These are phyloP conservation scores for Hortaea werneckii DNA, from an alignment of 2,329 filamentous ascomycete species.

Conservation along the genomic window DNA sequence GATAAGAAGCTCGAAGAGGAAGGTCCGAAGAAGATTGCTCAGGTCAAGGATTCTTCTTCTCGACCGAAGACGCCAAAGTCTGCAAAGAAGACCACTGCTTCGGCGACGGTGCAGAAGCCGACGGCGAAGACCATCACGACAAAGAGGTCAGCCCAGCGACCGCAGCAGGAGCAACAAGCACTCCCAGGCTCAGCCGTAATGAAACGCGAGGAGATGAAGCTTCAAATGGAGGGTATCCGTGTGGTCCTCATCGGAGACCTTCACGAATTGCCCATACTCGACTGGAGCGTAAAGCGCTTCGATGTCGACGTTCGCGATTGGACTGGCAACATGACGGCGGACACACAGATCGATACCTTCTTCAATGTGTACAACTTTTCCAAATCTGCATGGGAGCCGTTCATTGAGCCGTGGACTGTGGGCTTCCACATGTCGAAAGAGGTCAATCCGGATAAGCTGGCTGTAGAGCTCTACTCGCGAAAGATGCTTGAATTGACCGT, in stretches of 20 bases:
- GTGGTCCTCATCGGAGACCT: constrained; percentile 91
- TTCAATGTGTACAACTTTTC: constrained; percentile 98
- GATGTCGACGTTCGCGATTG: constrained; percentile 78
- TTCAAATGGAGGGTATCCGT: constrained; percentile 76
- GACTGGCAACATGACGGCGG: constrained; percentile 77
- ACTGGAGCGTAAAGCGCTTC: constrained; percentile 87
- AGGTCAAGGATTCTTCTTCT: constrained; percentile 31
- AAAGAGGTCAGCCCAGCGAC: constrained; percentile 37
- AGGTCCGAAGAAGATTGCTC: constrained; percentile 45
- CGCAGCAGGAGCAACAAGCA: constrained; percentile 31
- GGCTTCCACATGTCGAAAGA: constrained; percentile 80
- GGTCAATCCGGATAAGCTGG: constrained; percentile 61
- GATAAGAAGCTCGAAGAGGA: constrained; percentile 41
- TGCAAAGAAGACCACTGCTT: constrained; percentile 38
- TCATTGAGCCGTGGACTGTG: constrained; percentile 94
- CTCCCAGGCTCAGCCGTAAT: constrained; percentile 42
- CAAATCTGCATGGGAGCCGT: constrained; percentile 94
- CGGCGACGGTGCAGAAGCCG: constrained; percentile 25
- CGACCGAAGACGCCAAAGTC: constrained; percentile 28
- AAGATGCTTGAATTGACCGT: constrained; percentile 87
- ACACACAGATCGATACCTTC: constrained; percentile 86
- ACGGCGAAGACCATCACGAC: constrained; percentile 39
- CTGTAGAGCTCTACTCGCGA: constrained; percentile 76
- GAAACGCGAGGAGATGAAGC: constrained; percentile 70
- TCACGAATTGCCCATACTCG: constrained; percentile 89